Evolutionary conservation across 116 monocot genomes (phyloP).

Genomic region (Dioscorea cayenensis): DNA sequence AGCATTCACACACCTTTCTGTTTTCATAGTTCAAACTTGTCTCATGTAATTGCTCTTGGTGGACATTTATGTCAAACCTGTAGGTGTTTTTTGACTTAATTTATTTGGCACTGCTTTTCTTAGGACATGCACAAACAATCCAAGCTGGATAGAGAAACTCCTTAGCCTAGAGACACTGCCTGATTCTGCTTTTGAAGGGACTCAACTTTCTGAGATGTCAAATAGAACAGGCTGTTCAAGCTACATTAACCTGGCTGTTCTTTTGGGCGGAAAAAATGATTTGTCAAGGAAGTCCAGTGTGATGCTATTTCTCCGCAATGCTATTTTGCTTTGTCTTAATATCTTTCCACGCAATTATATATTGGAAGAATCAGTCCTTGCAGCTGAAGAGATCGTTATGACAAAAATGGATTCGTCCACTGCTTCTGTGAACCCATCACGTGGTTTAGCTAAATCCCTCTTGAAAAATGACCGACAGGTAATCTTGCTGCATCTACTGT

Average conservation of each 20-base stretch:
- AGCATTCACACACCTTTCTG: too few species aligned
- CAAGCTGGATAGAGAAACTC: conserved; percentile 69
- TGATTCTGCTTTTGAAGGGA: conserved; percentile 41
- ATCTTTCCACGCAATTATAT: conserved; percentile 73
- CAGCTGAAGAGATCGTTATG: conserved; percentile 41
- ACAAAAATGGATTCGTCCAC: conserved; percentile 21
- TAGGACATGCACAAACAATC: conserved; percentile 82
- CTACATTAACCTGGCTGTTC: conserved; percentile 19
- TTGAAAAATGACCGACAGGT: conserved; percentile 95
- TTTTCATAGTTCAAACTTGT: too few species aligned
- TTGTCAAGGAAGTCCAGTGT: conserved; percentile 21
- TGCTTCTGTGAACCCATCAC: conserved; percentile 48
- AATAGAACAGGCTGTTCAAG: conserved; percentile 15
- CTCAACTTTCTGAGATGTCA: conserved; percentile 19
- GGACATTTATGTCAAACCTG: background rate
- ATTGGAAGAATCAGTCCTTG: conserved; percentile 78
- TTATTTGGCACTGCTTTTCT: background rate
- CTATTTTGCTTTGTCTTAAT: conserved; percentile 51
- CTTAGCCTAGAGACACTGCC: conserved; percentile 59
- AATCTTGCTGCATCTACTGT: background rate
- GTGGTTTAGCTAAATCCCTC: conserved; percentile 68
- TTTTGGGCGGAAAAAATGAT: conserved; percentile 27
- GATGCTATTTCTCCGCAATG: conserved; percentile 70
- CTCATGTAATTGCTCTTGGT: too few species aligned
- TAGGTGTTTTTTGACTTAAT: background rate